A percentile compares a stretch with the other conserved stretches of the same genome.
These are phyloP conservation scores for Trametes coccinea DNA, from an alignment of 768 basidiomycete genomes.

Conservation along the genomic window DNA sequence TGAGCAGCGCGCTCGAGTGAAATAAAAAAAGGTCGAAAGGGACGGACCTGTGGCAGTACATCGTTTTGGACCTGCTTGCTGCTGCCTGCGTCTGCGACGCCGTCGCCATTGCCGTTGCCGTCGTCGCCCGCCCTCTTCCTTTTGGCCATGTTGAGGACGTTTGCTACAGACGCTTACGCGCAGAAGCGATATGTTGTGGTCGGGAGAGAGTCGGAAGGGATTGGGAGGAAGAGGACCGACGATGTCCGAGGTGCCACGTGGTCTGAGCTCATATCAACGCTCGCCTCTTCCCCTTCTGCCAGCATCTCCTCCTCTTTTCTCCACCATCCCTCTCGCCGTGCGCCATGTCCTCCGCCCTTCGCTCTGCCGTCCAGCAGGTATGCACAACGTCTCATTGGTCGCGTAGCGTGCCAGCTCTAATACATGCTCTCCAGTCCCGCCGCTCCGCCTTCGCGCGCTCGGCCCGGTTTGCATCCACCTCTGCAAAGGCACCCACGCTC, in stretches of 20 bases:
- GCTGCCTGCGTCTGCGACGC: background rate
- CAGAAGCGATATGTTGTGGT: background rate
- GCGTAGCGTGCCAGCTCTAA: slow-evolving; percentile 1
- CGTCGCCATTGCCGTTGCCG: background rate
- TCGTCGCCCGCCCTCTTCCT: slow-evolving; percentile 28
- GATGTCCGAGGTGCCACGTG: slow-evolving; percentile 20
- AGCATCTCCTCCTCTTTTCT: slow-evolving; percentile 11
- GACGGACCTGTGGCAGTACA: slow-evolving; percentile 36
- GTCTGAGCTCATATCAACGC: slow-evolving; percentile 23
- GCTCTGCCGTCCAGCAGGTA: slow-evolving; percentile 39
- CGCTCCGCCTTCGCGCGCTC: slow-evolving; percentile 48
- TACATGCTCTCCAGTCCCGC: slow-evolving; percentile 45
- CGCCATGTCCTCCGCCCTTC: slow-evolving; percentile 34
- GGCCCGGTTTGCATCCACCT: slow-evolving; percentile 64
- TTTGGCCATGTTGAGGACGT: slow-evolving; percentile 28
- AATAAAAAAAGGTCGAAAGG: background rate
- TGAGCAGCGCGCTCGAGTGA: background rate
- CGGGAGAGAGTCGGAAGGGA: slow-evolving; percentile 13
- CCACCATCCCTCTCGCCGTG: slow-evolving; percentile 2
- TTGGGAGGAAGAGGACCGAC: slow-evolving; percentile 17
- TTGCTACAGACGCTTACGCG: background rate
- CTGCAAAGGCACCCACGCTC: slow-evolving; percentile 69
- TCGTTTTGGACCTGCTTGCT: slow-evolving; percentile 22
- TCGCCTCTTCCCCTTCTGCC: background rate
- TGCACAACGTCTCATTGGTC: slow-evolving; percentile 32